Base-by-base conservation (phyloP, 2,329 filamentous ascomycete genomes). In the Aspergillus clavatus region DNA sequence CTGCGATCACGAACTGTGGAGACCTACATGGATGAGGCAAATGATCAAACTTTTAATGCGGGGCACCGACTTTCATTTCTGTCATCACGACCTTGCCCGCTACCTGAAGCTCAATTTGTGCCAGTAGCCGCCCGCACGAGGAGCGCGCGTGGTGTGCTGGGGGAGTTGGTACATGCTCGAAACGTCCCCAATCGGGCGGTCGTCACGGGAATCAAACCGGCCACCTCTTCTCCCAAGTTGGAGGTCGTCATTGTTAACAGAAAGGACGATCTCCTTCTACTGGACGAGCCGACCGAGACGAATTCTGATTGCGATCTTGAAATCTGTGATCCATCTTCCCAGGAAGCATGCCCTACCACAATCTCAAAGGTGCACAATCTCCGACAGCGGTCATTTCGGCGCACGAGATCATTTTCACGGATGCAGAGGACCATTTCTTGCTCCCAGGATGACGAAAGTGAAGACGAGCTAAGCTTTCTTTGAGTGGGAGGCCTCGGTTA, bases 381-480 rank as follows among this genome's bases (percentile, higher is more conserved):
- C 14, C 26, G 12, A 44, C 10, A 18, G 31, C 31, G 16, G 8
- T 21, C 31, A 18, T 19, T 2, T 5, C 18, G 14, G 6, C 16
- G 31, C 6, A 35, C 18, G 11, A 21, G 10, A 11, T 8, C 31
- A 11, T 14, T 26, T 6, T n/a, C 53, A 38, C 50, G 37, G 23
- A 48, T 43, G 28, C 47, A 40, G 28, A 49, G 45, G 10, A 45
- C 54, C n/a, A 57, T 63, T 33, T 54, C 63, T 10, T 61, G 51
- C 36, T 59, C 58, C 1, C 47, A 58, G 16, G 60, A 63, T 18
- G 61, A 59, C 6, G 58, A 60, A 19, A 68, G 65, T 33, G 63
- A 69, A n/a, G 65, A 69, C 42, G 66, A 69, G 49, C 55, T 69
- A 16, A 67, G 63, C 50, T 68, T 66, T 51, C 42, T 69, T 6